Base-by-base conservation (phyloP, 768 basidiomycete genomes). In the Asterophora parasitica region DNA sequence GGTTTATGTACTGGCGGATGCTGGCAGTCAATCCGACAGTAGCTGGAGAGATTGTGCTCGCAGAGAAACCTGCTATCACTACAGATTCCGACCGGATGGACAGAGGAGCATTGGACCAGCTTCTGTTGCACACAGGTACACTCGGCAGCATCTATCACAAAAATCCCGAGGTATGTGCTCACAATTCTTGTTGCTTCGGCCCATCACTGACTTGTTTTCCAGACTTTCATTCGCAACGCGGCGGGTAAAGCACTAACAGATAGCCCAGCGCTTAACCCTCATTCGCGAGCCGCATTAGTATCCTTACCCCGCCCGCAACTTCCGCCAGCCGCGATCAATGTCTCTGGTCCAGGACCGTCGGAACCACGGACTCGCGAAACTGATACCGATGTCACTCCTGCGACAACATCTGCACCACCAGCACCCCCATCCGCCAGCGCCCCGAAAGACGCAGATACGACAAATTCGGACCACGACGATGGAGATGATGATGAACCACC, bases 1-100 rank as follows among this genome's bases (percentile, higher is more conserved):
- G 96, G 3, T 98, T 94, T 72, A 98, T 99, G 88, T 99, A 98
- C 69, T 99, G 96, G 96, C 83, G 96, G 32, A 77, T 99, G 69
- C 78, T 98, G 37, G 94, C 95, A 7, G 85, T 92, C 58, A 92
- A 96, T 61, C 92, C 94, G 1, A 70, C 83, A 7, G 85, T 85
- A 0, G 94, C 96, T 6, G 80, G 85, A 32, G 87, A 92, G 54
- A 87, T 98, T 53, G 94, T 98, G 30, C 75, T 98, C 15, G 77
- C 90, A 12, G 91, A 93, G 57, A 96, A 96, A 59, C 96, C 96
- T 26, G 76, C 92, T 2, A 98, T 99, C 54, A 94, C 92, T n/a
- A 98, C 92, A 2, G 95, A 98, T 63, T 91, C 93, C 3, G 96
- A 99, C 60, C 75, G 92, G 46, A 96, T 99, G 92, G 95, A 98